phyloP scores from a whole-genome alignment of 495 filamentous ascomycete genomes.

The Cetradonia linearis region DNA sequence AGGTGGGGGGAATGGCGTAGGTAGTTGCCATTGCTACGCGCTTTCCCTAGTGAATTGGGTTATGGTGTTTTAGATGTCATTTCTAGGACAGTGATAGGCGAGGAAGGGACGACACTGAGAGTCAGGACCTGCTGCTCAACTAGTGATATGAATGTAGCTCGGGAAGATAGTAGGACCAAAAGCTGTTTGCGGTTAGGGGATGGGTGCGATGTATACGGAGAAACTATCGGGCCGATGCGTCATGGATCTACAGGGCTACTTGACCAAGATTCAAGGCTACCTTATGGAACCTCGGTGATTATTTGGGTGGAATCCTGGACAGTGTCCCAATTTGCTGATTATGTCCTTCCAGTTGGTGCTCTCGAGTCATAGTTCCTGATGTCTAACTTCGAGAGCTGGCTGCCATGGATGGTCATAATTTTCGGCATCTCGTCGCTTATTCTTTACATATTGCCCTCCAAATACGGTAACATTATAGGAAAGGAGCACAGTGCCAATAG shows the following conservation, averaged over 20 bases:
- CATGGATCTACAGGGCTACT: neutral
- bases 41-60: constrained; percentile 13
- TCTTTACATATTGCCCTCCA: constrained; percentile 42
- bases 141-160: constrained; percentile 4
- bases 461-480: constrained; percentile 32
- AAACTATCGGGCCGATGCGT: constrained; percentile 1
- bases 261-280: neutral
- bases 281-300: neutral
- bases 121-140: neutral
- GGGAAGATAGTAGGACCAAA: neutral
- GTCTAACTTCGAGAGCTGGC: constrained; percentile 19
- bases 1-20: constrained; percentile 18
- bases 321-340: constrained; percentile 1
- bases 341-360: neutral
- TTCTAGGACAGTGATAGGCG: neutral
- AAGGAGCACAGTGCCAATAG: constrained; percentile 30
- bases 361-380: constrained; percentile 1
- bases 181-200: constrained; percentile 15
- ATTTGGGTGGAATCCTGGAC: neutral
- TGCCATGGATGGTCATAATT: constrained; percentile 31
- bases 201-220: neutral
- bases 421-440: constrained; percentile 42
- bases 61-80: constrained; percentile 5
- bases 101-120: constrained; percentile 1
- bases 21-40: constrained; percentile 22